These are phyloP conservation scores for Boletus vinaceobasis DNA, from an alignment of 768 basidiomycete species.

Conservation along the genomic window DNA sequence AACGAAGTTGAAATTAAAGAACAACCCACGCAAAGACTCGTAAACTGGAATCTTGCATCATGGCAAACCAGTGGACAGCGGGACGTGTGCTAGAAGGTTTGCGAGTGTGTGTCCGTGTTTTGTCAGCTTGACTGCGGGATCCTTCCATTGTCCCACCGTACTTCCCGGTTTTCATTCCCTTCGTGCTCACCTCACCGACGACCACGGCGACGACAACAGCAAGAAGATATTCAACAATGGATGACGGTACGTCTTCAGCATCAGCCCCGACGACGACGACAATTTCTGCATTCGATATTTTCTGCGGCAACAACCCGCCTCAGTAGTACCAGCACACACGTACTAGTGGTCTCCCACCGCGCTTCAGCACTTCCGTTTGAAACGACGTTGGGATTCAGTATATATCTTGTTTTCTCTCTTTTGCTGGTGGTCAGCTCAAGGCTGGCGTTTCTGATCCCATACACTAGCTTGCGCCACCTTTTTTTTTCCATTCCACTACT, in stretches of 20 bases:
- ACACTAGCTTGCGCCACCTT: constrained; percentile 7
- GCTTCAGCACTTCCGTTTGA: constrained; percentile 30
- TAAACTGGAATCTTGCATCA: neutral
- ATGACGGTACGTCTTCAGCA: constrained; percentile 83
- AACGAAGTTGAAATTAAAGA: neutral
- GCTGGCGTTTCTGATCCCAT: constrained; percentile 26
- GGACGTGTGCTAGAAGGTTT: neutral
- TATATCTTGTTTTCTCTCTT: constrained; percentile 7
- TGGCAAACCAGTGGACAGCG: too few species aligned
- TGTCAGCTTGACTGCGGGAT: neutral
- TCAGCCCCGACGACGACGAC: constrained; percentile 65
- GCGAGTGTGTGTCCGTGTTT: constrained; percentile 22
- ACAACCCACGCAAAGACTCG: neutral
- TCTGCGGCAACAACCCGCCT: constrained; percentile 36
- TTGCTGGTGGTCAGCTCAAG: constrained; percentile 34
- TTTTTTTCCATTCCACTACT: constrained; percentile 14
- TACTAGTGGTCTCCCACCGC: constrained; percentile 29
- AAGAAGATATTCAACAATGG: constrained; percentile 41
- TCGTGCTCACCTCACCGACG: neutral
- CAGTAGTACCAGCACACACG: constrained; percentile 30
- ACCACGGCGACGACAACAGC: constrained; percentile 16
- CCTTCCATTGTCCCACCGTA: neutral
- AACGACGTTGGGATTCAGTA: constrained; percentile 26
- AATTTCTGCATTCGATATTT: constrained; percentile 43
- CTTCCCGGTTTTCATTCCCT: neutral